A percentile compares a stretch with the other conserved stretches of the same genome.
Conservation (phyloP, 345 rosid species). For the Geranium brycei region DNA sequence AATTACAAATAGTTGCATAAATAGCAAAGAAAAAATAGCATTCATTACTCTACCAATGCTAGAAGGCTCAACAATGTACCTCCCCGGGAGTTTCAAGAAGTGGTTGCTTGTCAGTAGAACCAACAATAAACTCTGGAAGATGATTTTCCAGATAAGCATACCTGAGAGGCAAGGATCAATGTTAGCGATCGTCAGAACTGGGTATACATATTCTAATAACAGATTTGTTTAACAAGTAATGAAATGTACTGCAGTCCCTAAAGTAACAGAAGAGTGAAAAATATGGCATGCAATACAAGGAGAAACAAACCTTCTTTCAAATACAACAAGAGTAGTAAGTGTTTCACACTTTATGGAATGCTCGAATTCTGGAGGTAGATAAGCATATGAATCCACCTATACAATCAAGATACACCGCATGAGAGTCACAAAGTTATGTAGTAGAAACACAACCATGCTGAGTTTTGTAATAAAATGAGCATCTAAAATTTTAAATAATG, state of each 20-base stretch:
- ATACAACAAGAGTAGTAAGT: conserved; percentile 54
- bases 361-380: conserved; percentile 59
- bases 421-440: background rate
- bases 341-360: conserved; percentile 43
- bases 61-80: conserved; percentile 23
- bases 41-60: no score
- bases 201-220: no score
- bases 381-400: conserved; percentile 84
- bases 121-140: conserved; percentile 45
- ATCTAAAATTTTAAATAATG: background rate
- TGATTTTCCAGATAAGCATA: conserved; percentile 38
- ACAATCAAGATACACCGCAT: conserved; percentile 4
- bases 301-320: conserved; percentile 53
- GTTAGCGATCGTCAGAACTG: no score
- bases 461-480: background rate
- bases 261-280: background rate
- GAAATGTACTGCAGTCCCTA: no score
- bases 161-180: conserved; percentile 18
- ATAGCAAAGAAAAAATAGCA: no score
- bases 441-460: background rate
- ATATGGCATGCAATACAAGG: background rate
- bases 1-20: no score
- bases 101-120: conserved; percentile 71
- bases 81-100: conserved; percentile 93
- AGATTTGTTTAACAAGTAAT: no score